These are phyloP conservation scores for Xerocomellus intermedius DNA, from an alignment of 768 basidiomycete species.

Conservation along the genomic window DNA sequence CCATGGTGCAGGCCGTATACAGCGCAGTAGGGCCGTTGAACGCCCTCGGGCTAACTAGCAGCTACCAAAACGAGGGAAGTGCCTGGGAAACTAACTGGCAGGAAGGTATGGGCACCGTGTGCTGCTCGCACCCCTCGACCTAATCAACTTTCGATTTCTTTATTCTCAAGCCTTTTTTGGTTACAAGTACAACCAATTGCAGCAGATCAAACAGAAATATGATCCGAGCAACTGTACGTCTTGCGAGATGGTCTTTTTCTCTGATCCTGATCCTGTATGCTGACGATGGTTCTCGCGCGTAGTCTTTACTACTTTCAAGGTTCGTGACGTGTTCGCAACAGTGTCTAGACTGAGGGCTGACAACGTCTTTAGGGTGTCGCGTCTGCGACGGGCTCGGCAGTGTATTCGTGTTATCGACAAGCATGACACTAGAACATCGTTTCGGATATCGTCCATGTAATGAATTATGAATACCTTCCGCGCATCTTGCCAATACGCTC, in stretches of 20 bases:
- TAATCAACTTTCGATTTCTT: neutral
- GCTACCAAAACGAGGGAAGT: slow-evolving; percentile 23
- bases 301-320: slow-evolving; percentile 20
- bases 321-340: neutral
- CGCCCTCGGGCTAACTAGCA: slow-evolving; percentile 10
- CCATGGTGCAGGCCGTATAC: neutral
- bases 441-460: slow-evolving; percentile 19
- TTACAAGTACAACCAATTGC: slow-evolving; percentile 14
- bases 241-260: neutral
- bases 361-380: neutral
- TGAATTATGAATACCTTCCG: neutral
- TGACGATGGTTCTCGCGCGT: neutral
- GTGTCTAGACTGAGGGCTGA: slow-evolving; percentile 3
- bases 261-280: neutral
- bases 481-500: neutral
- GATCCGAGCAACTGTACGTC: slow-evolving; percentile 16
- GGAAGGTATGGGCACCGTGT: neutral
- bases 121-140: neutral
- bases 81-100: slow-evolving; percentile 16
- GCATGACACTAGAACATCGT: neutral
- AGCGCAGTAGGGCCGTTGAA: slow-evolving; percentile 7
- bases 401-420: slow-evolving; percentile 2
- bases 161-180: slow-evolving; percentile 13
- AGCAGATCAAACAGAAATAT: slow-evolving; percentile 13
- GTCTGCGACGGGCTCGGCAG: neutral